A percentile compares a stretch with the other conserved stretches of the same genome.
phyloP scores from a whole-genome alignment of 2,329 filamentous ascomycete species.

The Colletotrichum sp. region DNA sequence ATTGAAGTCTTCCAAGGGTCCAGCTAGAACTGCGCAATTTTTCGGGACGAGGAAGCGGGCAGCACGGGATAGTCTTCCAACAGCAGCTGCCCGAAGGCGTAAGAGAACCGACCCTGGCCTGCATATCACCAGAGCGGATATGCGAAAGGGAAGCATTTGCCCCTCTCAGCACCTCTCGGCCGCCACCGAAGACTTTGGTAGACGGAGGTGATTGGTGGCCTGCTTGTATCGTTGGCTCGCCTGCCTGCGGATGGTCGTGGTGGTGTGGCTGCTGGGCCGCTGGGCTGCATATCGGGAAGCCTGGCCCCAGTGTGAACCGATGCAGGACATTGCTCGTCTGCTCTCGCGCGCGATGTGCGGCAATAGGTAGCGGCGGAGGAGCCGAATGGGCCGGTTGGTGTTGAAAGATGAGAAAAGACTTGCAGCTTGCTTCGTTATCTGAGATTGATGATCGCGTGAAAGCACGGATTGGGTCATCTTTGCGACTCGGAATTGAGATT shows the following conservation, averaged over 20 bases:
- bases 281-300: slow-evolving; percentile 6
- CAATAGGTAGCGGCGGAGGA: not conserved
- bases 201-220: not conserved
- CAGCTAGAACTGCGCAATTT: not conserved
- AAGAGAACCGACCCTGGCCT: not conserved
- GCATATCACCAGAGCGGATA: not conserved
- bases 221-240: not conserved
- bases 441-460: not conserved
- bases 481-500: not conserved
- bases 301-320: not conserved
- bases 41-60: not conserved
- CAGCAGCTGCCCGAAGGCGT: not conserved
- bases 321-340: not conserved
- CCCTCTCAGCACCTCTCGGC: not conserved
- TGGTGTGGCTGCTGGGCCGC: not conserved
- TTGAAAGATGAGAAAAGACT: not conserved
- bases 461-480: not conserved
- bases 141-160: not conserved
- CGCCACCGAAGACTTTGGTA: not conserved
- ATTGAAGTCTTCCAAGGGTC: not conserved
- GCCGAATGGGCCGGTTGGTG: too few species aligned
- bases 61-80: too few species aligned
- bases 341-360: not conserved
- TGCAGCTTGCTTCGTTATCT: not conserved
- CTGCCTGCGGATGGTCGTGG: not conserved